Percentiles rank a stretch among this genome's conserved stretches.
These are phyloP conservation scores for Carex arenaria DNA, from an alignment of 202 grass and related monocot genomes.

Conservation along the genomic window DNA sequence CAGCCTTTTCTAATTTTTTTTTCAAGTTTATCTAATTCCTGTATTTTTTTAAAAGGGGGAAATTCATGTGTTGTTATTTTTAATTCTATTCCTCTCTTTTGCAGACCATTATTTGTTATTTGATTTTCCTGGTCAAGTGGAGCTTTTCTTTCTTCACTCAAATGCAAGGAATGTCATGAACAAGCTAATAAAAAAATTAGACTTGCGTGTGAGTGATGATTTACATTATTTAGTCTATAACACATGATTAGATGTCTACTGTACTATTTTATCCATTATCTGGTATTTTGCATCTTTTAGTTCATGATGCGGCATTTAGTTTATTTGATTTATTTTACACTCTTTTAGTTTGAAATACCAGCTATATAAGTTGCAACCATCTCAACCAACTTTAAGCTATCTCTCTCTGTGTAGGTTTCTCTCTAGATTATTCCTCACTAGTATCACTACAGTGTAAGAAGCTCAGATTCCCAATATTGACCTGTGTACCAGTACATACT, in stretches of 20 bases:
- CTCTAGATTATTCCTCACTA: neutral
- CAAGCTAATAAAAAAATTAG: slow-evolving; percentile 75
- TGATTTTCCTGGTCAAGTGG: slow-evolving; percentile 98
- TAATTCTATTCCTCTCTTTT: slow-evolving; percentile 19
- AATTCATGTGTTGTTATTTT: neutral
- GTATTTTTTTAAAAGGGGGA: neutral
- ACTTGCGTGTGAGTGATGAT: slow-evolving; percentile 57
- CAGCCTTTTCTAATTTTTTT: neutral
- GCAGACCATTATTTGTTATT: slow-evolving; percentile 96
- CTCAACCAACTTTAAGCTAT: neutral
- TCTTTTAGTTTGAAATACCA: neutral
- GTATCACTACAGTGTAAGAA: neutral
- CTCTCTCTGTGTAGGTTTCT: neutral
- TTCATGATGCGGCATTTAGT: neutral
- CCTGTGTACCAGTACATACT: neutral
- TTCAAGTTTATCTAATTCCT: neutral
- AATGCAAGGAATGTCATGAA: slow-evolving; percentile 71
- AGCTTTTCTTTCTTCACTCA: slow-evolving; percentile 97
- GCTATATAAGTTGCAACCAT: neutral
- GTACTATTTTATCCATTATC: neutral
- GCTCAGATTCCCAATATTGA: neutral
- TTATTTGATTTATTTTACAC: neutral
- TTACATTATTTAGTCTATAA: neutral
- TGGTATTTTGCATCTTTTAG: slow-evolving; percentile 7
- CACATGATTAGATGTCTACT: neutral